Base-by-base conservation (phyloP, 345 rosid genomes). In the Psidium friedrichsthalianum region DNA sequence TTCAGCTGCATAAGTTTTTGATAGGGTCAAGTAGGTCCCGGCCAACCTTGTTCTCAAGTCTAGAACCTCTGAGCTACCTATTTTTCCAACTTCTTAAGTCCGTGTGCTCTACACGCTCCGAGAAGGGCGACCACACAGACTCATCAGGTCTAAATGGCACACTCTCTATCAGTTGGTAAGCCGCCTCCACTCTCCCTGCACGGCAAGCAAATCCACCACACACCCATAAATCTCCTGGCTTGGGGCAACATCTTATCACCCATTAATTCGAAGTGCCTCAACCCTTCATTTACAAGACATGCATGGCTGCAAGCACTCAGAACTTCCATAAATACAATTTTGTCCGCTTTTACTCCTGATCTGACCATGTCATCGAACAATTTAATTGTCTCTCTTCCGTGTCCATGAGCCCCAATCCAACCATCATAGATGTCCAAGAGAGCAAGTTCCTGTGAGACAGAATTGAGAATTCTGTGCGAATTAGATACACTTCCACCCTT, bases 361-460 rank as follows among this genome's bases (percentile, higher is more conserved):
- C 74, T 64, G 80, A 94, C 93, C 98, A 93, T 96, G 90, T 93
- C 90, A 82, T 96, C 93, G 74, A 97, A 97, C 88, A 95, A 86
- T 55, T 89, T 90, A 74, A 94, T 92, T 51, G 94, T 93, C 87
- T 93, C 93, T 87, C 83, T 86, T 56, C 96, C 96, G 88, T 87
- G 90, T n/a, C 99, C 98, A 36, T 93, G 94, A 24, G 96, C 89
- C 18, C 98, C 96, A 82, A 97, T 80, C 98, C 98, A 85, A 93
- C 91, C 98, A 97, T 93, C 96, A 97, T 95, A 58, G 98, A 95
- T 29, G 96, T 95, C 98, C 99, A 97, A 76, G 96, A 94, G 14
- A 96, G 92, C 85, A 97, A 88, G 87, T 92, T 86, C 84, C 87
- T 92, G 82, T 86, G 86, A 51, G 85, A 47, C 89, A 74, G 90